Base-by-base conservation (phyloP, 1,284 basidiomycete species). In the Sanghuangporus weigelae region DNA sequence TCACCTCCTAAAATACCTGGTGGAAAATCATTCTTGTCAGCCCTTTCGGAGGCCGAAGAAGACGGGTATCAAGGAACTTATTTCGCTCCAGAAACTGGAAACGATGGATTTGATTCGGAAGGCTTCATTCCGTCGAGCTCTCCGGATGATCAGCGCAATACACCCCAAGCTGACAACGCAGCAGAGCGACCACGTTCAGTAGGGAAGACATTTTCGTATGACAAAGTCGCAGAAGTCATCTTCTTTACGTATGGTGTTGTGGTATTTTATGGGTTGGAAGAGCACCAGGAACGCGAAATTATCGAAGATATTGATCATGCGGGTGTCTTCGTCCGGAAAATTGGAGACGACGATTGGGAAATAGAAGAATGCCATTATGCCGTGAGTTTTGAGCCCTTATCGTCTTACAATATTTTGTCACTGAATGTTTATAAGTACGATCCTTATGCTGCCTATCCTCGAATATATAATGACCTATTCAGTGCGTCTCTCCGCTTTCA, bases 401-500 rank as follows among this genome's bases (percentile, higher is more conserved):
- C 7, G 6, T 21, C 59, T 2, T 40, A 31, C 2, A 59, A 23
- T 55, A 39, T 6, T 46, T 6, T 21, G 36, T 16, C 57, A 26
- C 38, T 21, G 68, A 69, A 68, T 59, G 68, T 36, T 62, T 63
- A 68, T 69, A 66, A 94, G 90, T 92, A 96, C 73, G 95, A 98
- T 70, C 84, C 89, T 1, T 79, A 88, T 56, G 92, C 93, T n/a
- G 81, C 84, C 21, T 95, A 88, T 71, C 94, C 89, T 48, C 85
- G 90, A 63, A 94, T 96, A 70, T 93, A 93, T 75, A 94, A 95
- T 68, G 93, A 95, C 73, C 94, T 95, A 74, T 95, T 95, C 78
- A 95, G 89, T 90, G 70, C 67, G 85, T 77, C 14, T 31, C 26
- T 31, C 26, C 26, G 10, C 16, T 11, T 8, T 26, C 16, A 57